Percentiles rank a stretch among this genome's conserved stretches.
Evolutionary conservation across 1,284 basidiomycete species (phyloP).

Genomic region (Fistulina hepatica): DNA sequence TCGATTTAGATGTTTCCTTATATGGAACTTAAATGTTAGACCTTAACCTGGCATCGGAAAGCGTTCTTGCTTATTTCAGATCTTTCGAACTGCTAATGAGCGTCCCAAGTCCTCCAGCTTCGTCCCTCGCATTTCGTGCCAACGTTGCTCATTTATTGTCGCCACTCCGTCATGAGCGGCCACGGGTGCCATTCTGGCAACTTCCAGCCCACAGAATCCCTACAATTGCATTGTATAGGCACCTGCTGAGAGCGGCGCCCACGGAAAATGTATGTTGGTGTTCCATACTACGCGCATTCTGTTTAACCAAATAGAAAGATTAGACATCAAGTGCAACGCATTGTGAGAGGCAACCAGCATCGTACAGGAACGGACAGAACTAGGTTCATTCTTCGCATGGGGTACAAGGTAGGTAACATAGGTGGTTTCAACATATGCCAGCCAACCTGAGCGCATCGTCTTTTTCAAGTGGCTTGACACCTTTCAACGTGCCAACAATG

Average conservation of each 20-base stretch:
- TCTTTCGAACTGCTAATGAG: no score
- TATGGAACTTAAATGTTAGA: no score
- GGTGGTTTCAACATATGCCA: background rate
- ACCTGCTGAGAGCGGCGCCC: constrained; percentile 47
- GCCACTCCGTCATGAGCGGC: constrained; percentile 43
- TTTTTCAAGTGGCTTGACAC: constrained; percentile 64
- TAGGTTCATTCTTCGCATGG: constrained; percentile 34
- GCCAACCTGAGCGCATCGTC: background rate
- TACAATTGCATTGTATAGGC: constrained; percentile 65
- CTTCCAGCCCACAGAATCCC: constrained; percentile 67
- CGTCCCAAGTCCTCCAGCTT: no score
- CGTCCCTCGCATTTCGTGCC: constrained; percentile 40
- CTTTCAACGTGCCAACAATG: constrained; percentile 41
- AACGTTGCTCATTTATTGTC: constrained; percentile 43
- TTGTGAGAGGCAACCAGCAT: constrained; percentile 43
- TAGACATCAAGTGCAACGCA: constrained; percentile 38
- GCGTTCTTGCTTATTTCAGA: no score
- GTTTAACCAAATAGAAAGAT: constrained; percentile 32
- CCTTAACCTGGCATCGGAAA: no score
- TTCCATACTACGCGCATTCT: constrained; percentile 3
- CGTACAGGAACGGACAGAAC: constrained; percentile 39
- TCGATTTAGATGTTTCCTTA: no score
- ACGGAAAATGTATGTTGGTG: constrained; percentile 39
- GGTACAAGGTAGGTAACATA: constrained; percentile 44
- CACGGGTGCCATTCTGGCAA: constrained; percentile 56